These are phyloP conservation scores for Aspergillus spinulosporus DNA, from an alignment of 2,329 filamentous ascomycete species.

Conservation along the genomic window DNA sequence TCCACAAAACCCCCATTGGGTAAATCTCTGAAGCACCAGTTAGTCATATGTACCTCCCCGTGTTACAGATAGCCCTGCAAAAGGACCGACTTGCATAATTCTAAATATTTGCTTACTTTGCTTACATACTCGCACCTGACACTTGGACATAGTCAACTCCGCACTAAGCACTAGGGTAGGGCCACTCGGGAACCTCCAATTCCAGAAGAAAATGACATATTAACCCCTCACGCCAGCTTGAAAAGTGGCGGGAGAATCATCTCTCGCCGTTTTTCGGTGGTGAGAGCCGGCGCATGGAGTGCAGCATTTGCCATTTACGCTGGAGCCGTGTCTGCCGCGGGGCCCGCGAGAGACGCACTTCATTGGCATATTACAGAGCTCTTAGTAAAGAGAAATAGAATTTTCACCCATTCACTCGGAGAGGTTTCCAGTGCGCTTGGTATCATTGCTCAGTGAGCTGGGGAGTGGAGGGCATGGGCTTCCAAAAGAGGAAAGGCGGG, in stretches of 20 bases:
- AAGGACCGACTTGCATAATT: background rate
- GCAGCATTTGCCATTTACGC: slow-evolving; percentile 1
- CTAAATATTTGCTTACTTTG: background rate
- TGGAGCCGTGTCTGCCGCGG: background rate
- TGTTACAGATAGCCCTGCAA: background rate
- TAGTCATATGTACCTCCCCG: background rate
- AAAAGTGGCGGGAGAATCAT: background rate
- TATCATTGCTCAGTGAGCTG: slow-evolving; percentile 6
- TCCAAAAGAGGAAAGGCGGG: slow-evolving; percentile 18
- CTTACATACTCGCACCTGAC: background rate
- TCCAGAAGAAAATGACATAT: background rate
- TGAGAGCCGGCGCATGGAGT: background rate
- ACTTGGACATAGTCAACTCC: too few relatives aligned
- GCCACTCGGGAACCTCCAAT: background rate
- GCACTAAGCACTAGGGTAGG: background rate
- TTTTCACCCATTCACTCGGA: slow-evolving; percentile 5
- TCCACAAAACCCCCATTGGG: too few relatives aligned
- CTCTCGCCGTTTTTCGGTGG: slow-evolving; percentile 6
- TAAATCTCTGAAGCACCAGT: background rate
- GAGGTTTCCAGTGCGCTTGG: background rate
- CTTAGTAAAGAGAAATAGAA: slow-evolving; percentile 12
- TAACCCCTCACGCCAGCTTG: background rate
- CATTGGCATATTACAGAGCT: slow-evolving; percentile 2
- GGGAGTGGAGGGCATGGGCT: slow-evolving; percentile 1
- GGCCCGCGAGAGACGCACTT: background rate